A percentile compares a stretch with the other conserved stretches of the same genome.
phyloP scores from a whole-genome alignment of 306 rosid species.

The Dalbergia cochinchinensis region DNA sequence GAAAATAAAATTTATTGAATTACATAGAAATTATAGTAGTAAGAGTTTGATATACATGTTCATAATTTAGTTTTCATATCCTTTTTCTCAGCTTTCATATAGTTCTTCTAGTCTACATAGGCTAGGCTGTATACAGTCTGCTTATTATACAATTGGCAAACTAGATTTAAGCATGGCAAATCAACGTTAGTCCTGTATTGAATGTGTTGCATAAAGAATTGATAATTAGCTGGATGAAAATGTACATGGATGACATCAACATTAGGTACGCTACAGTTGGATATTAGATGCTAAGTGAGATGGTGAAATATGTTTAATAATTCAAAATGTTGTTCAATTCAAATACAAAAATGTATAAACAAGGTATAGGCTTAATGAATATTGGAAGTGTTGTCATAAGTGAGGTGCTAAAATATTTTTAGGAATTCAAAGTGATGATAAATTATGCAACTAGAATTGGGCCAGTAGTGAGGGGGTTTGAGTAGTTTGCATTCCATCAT shows the following conservation, averaged over 20 bases:
- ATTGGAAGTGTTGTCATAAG: background rate
- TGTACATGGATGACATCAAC: background rate
- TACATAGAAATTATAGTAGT: background rate
- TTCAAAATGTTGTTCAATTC: background rate
- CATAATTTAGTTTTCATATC: background rate
- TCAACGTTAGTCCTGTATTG: background rate
- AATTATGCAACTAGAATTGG: no score
- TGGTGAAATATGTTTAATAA: background rate
- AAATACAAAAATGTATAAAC: background rate
- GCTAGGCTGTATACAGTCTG: slow-evolving; percentile 1
- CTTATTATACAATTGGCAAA: background rate
- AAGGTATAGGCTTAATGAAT: slow-evolving; percentile 13
- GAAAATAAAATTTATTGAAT: background rate
- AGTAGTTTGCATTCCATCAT: no score
- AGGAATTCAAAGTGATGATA: background rate
- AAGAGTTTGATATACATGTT: background rate
- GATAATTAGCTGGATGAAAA: background rate
- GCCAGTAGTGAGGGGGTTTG: no score
- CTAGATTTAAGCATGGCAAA: background rate
- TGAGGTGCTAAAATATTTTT: slow-evolving; percentile 4
- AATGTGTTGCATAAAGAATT: background rate
- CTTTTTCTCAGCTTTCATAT: background rate
- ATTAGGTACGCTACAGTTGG: background rate
- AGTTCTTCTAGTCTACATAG: background rate
- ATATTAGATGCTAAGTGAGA: background rate